Percentiles rank a stretch among this genome's conserved stretches.
phyloP scores from a whole-genome alignment of 2,329 filamentous ascomycete genomes.

The Acephala macrosclerotiorum region DNA sequence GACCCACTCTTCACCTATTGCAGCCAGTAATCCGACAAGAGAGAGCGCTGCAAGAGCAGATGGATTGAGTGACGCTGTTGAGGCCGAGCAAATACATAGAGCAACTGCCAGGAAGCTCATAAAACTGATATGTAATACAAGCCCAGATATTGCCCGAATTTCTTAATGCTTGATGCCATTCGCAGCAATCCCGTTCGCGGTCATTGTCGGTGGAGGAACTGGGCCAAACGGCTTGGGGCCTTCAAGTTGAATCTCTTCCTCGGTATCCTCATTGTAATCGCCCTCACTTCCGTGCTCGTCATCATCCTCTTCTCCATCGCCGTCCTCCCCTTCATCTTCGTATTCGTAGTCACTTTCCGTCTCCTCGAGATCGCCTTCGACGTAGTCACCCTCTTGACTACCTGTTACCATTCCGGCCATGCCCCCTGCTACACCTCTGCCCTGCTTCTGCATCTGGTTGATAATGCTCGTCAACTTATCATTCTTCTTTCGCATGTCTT shows the following conservation, averaged over 20 bases:
- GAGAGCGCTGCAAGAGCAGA: constrained; percentile 14
- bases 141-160: constrained; percentile 3
- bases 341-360: constrained; percentile 72
- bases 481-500: constrained; percentile 79
- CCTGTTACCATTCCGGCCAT: constrained; percentile 66
- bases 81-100: constrained; percentile 22
- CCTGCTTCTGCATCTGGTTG: constrained; percentile 95
- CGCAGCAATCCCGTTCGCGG: constrained; percentile 36
- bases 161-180: constrained; percentile 43
- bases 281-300: constrained; percentile 46
- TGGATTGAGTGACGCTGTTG: constrained; percentile 25
- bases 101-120: constrained; percentile 16
- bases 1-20: neutral
- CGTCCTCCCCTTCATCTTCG: constrained; percentile 66
- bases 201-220: constrained; percentile 41
- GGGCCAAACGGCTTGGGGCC: constrained; percentile 43
- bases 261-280: constrained; percentile 55
- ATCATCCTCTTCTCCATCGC: constrained; percentile 64
- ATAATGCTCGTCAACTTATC: constrained; percentile 94
- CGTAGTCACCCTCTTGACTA: constrained; percentile 61
- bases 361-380: constrained; percentile 59
- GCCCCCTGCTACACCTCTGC: constrained; percentile 76
- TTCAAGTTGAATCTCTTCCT: constrained; percentile 44
- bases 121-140: constrained; percentile 32
- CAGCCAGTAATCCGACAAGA: neutral